Evolutionary conservation across 768 basidiomycete species (phyloP).

Genomic region (Macrolepiota albuminosa): DNA sequence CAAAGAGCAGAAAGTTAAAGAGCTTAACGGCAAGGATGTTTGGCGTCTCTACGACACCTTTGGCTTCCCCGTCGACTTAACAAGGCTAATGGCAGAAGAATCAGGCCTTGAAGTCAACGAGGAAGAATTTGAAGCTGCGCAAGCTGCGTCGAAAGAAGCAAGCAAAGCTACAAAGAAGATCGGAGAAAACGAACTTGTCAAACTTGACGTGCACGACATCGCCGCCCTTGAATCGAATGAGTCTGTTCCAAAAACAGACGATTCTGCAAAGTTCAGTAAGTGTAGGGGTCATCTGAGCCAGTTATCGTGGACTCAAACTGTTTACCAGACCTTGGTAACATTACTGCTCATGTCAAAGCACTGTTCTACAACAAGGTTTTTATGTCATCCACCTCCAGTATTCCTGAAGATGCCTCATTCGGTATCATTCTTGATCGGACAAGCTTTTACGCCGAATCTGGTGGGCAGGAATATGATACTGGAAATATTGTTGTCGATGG

Average conservation of each 20-base stretch:
- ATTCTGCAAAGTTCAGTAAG: constrained; percentile 87
- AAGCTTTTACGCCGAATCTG: constrained; percentile 95
- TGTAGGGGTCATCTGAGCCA: constrained; percentile 3
- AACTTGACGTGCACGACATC: constrained; percentile 94
- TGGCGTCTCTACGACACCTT: constrained; percentile 98
- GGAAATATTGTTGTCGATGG: constrained; percentile 94
- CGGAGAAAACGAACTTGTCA: constrained; percentile 62
- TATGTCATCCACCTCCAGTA: constrained; percentile 54
- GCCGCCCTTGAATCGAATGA: constrained; percentile 77
- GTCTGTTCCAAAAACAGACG: constrained; percentile 85
- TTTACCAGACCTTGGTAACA: constrained; percentile 66
- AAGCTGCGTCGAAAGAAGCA: constrained; percentile 83
- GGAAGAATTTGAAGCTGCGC: constrained; percentile 84
- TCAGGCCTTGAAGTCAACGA: constrained; percentile 81
- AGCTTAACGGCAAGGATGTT: constrained; percentile 86
- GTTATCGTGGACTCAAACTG: background rate
- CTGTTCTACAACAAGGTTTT: constrained; percentile 84
- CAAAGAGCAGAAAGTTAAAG: constrained; percentile 51
- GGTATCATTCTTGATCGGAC: constrained; percentile 89
- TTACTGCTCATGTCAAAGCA: constrained; percentile 69
- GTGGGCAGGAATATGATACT: constrained; percentile 96
- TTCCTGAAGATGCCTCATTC: constrained; percentile 66
- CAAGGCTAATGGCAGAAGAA: constrained; percentile 96
- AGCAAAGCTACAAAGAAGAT: constrained; percentile 83
- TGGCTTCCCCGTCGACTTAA: constrained; percentile 96